Base-by-base conservation (phyloP, 2,329 filamentous ascomycete species). In the Phyllosticta capitalensis region DNA sequence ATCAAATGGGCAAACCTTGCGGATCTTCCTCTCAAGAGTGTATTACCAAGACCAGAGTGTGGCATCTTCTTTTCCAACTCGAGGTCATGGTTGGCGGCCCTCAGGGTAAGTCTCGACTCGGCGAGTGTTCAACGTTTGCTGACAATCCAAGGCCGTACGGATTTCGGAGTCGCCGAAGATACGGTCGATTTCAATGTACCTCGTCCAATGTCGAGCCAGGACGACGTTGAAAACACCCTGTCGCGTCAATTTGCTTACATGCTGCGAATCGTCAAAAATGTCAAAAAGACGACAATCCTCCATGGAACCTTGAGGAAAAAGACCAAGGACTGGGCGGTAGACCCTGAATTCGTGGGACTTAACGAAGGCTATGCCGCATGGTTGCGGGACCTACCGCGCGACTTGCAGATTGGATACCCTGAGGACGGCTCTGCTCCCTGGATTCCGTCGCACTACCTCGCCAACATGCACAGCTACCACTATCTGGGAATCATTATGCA, bases 51-150 rank as follows among this genome's bases (percentile, higher is more conserved):
- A 95, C 86, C 17, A 82, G 92, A 53, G 83, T 96, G 30, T 97
- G 92, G 92, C 92, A 96, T 71, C 87, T 86, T 1, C 82, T 95
- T 9, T 88, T 95, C 69, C 79, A 90, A 21, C 87, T 90, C 63
- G 92, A 97, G 74, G 81, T 92, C 50, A 95, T 97, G 89, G 86
- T 96, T 66, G 92, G 92, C 59, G 91, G 88, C 20, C 90, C 92
- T 2, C 92, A 97, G 84, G 92, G 92, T 90, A 77, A 66, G 67
- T 63, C 5, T 5, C 38, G 24, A 14, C 28, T n/a, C n/a, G n/a
- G 17, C 65, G 62, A 20, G 45, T 21, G 22, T 4, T 22, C 19
- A 26, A 14, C 14, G 22, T n/a, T 53, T 59, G 28, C 61, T 65
- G 33, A 64, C 53, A n/a, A 45, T 20, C 5, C 24, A 20, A 55